Conservation (phyloP, 2,329 filamentous ascomycete species). For the Pestalotiopsis sp. region DNA sequence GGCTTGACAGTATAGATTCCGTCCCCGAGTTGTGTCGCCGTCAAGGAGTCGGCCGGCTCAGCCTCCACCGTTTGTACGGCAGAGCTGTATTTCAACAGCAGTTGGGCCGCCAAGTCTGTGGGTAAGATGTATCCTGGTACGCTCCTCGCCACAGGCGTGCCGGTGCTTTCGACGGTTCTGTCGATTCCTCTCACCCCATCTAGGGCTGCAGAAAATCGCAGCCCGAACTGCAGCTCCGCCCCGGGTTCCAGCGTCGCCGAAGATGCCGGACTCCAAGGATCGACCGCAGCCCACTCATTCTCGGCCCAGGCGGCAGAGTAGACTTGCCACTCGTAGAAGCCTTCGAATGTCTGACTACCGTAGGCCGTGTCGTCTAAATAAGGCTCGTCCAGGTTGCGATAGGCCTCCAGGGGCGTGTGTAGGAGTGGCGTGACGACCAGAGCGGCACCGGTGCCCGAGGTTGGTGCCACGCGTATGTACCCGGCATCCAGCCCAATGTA, state of each 20-base stretch:
- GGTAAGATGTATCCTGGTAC: constrained; percentile 59
- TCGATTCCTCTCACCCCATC: constrained; percentile 50
- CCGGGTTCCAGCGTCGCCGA: constrained; percentile 47
- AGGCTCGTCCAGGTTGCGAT: constrained; percentile 52
- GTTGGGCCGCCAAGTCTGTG: constrained; percentile 44
- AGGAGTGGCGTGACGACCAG: constrained; percentile 57
- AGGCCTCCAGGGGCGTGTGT: constrained; percentile 54
- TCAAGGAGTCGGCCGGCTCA: constrained; percentile 40
- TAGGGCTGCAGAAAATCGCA: constrained; percentile 51
- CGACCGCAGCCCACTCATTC: constrained; percentile 52
- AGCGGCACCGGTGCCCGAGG: constrained; percentile 54
- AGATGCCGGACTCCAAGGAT: constrained; percentile 59
- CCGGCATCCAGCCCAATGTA: constrained; percentile 64
- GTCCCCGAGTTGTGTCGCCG: constrained; percentile 28
- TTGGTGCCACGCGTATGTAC: constrained; percentile 54
- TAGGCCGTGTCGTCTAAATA: constrained; percentile 43
- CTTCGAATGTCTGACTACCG: constrained; percentile 59
- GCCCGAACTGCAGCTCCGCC: constrained; percentile 47
- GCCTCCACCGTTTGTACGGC: constrained; percentile 41
- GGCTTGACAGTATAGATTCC: constrained; percentile 46
- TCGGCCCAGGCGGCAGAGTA: constrained; percentile 57
- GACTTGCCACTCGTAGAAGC: constrained; percentile 63
- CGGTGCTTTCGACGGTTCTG: constrained; percentile 42
- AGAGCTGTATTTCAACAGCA: constrained; percentile 46
- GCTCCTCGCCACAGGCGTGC: constrained; percentile 51